These are phyloP conservation scores for Aureococcus anophagefferens DNA, from an alignment of 108 stramenopile genomes.

Conservation along the genomic window DNA sequence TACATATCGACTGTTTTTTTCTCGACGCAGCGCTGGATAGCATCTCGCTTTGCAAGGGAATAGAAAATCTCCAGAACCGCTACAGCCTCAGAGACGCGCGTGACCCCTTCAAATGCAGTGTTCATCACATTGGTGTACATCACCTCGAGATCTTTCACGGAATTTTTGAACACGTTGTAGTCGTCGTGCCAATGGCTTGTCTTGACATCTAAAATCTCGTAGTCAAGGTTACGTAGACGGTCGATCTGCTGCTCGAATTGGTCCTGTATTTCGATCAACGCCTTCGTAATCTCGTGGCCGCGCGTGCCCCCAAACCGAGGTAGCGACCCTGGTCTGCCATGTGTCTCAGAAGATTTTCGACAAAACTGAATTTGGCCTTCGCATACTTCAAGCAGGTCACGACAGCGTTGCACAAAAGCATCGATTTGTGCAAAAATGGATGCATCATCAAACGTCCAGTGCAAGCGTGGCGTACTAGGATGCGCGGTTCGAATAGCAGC, in stretches of 20 bases:
- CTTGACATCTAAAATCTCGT: conserved; percentile 49
- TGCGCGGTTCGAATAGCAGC: conserved; percentile 13
- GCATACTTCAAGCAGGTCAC: conserved; percentile 56
- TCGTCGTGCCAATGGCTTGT: conserved; percentile 51
- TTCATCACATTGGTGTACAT: conserved; percentile 56
- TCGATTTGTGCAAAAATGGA: conserved; percentile 57
- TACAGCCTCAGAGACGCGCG: conserved; percentile 38
- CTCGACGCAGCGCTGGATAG: conserved; percentile 48
- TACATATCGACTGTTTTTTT: conserved; percentile 33
- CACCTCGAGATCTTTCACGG: conserved; percentile 45
- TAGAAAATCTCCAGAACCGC: conserved; percentile 49
- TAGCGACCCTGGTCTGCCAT: too few species aligned
- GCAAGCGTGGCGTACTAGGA: background rate
- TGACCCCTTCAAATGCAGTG: conserved; percentile 42
- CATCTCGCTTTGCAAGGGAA: conserved; percentile 36
- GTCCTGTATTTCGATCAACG: conserved; percentile 39
- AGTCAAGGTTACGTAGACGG: conserved; percentile 39
- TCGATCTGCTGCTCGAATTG: conserved; percentile 44
- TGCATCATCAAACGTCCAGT: conserved; percentile 47
- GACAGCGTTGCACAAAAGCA: conserved; percentile 57
- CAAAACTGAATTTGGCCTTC: conserved; percentile 54
- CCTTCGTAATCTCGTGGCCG: conserved; percentile 37
- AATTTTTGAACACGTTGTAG: conserved; percentile 51
- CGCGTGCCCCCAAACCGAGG: conserved; percentile 52
- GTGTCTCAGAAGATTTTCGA: conserved; percentile 21